phyloP scores from a whole-genome alignment of 2,329 filamentous ascomycete genomes.

The Pseudocercospora eumusae region DNA sequence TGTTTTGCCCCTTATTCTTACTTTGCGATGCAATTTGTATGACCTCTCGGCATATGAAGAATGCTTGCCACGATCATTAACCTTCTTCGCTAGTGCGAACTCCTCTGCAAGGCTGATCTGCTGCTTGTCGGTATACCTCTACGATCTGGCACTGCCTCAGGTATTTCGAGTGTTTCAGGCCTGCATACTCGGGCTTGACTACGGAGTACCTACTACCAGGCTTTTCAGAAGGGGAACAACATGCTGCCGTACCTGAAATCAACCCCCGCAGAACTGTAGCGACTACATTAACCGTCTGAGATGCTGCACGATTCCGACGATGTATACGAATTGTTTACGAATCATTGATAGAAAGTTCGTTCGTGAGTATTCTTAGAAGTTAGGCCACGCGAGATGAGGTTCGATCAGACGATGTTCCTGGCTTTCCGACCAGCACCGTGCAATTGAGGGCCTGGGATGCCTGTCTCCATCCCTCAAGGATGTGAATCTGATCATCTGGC shows the following conservation, averaged over 20 bases:
- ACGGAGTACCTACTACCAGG: neutral
- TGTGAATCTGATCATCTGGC: neutral
- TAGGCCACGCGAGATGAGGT: neutral
- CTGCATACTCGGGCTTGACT: neutral
- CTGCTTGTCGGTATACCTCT: neutral
- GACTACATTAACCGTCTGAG: neutral
- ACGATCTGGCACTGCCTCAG: neutral
- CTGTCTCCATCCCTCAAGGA: constrained; percentile 6
- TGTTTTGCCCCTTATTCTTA: neutral
- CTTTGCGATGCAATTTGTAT: neutral
- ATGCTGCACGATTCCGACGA: neutral
- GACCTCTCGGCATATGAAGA: neutral
- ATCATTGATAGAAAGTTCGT: neutral
- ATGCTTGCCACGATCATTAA: constrained; percentile 6
- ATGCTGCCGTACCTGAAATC: constrained; percentile 1
- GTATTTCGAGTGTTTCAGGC: neutral
- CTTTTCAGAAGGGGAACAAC: neutral
- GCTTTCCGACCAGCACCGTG: neutral
- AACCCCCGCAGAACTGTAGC: constrained; percentile 1
- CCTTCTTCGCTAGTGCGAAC: neutral
- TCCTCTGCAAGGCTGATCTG: neutral
- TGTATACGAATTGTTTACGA: neutral
- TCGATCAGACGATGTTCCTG: neutral
- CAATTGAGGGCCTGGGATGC: neutral
- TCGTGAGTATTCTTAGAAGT: neutral